phyloP scores from a whole-genome alignment of 257 asterid species.

The Nyctanthes arbortristis region DNA sequence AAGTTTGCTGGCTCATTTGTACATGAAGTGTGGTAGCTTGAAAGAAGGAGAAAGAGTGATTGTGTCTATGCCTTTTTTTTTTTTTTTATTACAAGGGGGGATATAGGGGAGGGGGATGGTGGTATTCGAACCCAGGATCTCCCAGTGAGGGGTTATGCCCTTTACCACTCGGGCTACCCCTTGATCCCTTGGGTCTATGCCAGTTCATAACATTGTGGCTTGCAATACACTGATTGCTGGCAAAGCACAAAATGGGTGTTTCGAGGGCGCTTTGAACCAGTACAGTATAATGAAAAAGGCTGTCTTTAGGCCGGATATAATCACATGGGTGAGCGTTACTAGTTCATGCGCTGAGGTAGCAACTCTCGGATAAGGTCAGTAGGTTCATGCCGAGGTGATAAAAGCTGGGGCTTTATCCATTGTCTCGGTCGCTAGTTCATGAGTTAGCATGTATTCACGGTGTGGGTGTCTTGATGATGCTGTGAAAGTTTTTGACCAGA shows the following conservation, averaged over 20 bases:
- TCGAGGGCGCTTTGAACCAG: slow-evolving; percentile 54
- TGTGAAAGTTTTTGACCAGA: slow-evolving; percentile 57
- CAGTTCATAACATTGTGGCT: slow-evolving; percentile 52
- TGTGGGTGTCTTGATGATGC: slow-evolving; percentile 88
- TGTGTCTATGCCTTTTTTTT: too few relatives aligned
- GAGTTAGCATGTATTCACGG: slow-evolving; percentile 83
- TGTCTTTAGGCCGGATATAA: slow-evolving; percentile 67
- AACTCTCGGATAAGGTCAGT: slow-evolving; percentile 86
- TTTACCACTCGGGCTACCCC: too few relatives aligned
- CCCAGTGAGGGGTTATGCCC: too few relatives aligned
- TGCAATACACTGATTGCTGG: slow-evolving; percentile 85
- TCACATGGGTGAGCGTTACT: slow-evolving; percentile 76
- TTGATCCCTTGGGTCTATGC: too few relatives aligned
- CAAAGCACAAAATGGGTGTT: slow-evolving; percentile 71
- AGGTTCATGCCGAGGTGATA: slow-evolving; percentile 76
- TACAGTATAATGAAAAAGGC: slow-evolving; percentile 58
- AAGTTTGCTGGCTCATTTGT: slow-evolving; percentile 76
- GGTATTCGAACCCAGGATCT: too few relatives aligned
- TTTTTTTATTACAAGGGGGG: too few relatives aligned
- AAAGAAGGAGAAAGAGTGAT: slow-evolving; percentile 69
- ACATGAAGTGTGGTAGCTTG: slow-evolving; percentile 70
- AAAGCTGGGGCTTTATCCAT: slow-evolving; percentile 62
- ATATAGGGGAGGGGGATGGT: too few relatives aligned
- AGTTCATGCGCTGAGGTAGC: slow-evolving; percentile 79
- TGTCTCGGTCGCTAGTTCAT: slow-evolving; percentile 65